These are phyloP conservation scores for Termitomyces sp. DNA, from an alignment of 768 basidiomycete species.

Conservation along the genomic window DNA sequence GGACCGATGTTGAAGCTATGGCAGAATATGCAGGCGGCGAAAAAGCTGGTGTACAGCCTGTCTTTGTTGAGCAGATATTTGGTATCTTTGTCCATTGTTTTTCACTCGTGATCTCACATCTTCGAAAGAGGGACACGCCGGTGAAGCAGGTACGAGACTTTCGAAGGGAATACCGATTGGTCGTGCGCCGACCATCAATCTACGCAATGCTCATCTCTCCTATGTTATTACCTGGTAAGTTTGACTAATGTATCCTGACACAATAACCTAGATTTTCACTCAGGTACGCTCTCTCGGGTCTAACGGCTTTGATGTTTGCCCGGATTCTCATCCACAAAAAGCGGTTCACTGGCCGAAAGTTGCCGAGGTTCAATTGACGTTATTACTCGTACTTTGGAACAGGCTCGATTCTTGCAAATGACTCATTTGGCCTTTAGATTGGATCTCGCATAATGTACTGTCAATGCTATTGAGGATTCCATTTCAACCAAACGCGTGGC, in stretches of 20 bases:
- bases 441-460: neutral
- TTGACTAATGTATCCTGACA: neutral
- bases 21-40: constrained; percentile 73
- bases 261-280: neutral
- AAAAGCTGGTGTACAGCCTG: constrained; percentile 70
- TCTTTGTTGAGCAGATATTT: constrained; percentile 88
- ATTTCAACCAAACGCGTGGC: neutral
- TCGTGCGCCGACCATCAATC: constrained; percentile 72
- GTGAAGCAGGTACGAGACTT: constrained; percentile 56
- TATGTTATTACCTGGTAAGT: constrained; percentile 91
- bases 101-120: neutral
- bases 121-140: constrained; percentile 74
- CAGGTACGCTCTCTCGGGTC: constrained; percentile 87
- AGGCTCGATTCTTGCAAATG: neutral
- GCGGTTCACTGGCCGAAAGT: constrained; percentile 38
- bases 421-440: constrained; percentile 2
- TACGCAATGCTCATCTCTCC: constrained; percentile 90
- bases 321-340: constrained; percentile 57
- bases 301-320: constrained; percentile 81
- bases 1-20: constrained; percentile 83
- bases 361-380: constrained; percentile 48
- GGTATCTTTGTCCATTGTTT: constrained; percentile 35
- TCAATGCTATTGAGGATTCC: neutral
- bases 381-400: neutral
- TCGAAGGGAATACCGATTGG: constrained; percentile 81